Percentiles rank a stretch among this genome's conserved stretches.
Conservation (phyloP, 2,329 filamentous ascomycete species). For the Penicillium brasilianum region DNA sequence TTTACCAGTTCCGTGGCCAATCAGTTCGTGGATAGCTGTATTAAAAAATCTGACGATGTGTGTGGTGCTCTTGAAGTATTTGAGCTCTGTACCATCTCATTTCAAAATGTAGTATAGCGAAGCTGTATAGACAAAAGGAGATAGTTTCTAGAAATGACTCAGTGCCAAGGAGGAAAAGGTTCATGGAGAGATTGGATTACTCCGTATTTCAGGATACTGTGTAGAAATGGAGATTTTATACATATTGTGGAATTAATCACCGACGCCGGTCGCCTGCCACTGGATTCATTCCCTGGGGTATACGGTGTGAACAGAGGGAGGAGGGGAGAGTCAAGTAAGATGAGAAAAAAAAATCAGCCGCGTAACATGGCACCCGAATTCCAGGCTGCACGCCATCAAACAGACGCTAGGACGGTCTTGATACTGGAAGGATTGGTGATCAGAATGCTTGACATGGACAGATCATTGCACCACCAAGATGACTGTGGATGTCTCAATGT, state of each 20-base stretch:
- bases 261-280: conserved; percentile 25
- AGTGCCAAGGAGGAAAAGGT: no score
- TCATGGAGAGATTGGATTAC: conserved; percentile 1
- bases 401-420: no score
- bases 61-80: no score
- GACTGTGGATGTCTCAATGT: background rate
- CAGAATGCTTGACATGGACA: background rate
- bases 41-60: no score
- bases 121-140: background rate
- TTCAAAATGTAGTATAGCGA: background rate
- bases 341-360: conserved; percentile 18
- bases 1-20: no score
- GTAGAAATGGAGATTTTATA: conserved; percentile 28
- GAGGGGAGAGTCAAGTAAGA: conserved; percentile 26
- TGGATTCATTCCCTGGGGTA: conserved; percentile 30
- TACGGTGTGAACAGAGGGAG: conserved; percentile 29
- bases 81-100: background rate
- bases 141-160: background rate
- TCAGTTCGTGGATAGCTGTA: no score
- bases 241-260: conserved; percentile 20
- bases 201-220: conserved; percentile 23
- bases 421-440: background rate
- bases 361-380: conserved; percentile 8
- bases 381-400: background rate
- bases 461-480: background rate